A percentile compares a stretch with the other conserved stretches of the same genome.
These are phyloP conservation scores for Aspergillus sclerotialis DNA, from an alignment of 2,329 filamentous ascomycete species.

Conservation along the genomic window DNA sequence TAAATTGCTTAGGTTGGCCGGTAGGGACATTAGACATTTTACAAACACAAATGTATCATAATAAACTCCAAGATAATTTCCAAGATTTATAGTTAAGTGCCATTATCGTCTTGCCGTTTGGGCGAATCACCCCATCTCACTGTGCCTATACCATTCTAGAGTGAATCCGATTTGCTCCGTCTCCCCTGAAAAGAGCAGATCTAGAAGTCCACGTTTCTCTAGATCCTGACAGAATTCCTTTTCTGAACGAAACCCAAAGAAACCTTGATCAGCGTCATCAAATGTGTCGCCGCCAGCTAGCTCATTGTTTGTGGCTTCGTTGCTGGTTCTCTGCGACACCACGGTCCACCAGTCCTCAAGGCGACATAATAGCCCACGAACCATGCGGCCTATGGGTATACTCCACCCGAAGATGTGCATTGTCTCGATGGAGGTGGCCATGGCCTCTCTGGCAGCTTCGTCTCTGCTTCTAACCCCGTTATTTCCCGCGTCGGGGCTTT, in stretches of 20 bases:
- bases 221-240: conserved; percentile 17
- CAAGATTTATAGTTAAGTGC: too few species aligned
- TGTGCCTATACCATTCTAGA: conserved; percentile 14
- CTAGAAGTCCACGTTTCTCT: conserved; percentile 18
- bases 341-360: conserved; percentile 4
- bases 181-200: conserved; percentile 14
- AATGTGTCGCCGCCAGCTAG: conserved; percentile 2
- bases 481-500: conserved; percentile 7
- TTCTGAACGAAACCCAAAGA: conserved; percentile 7
- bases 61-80: too few species aligned
- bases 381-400: conserved; percentile 3
- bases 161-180: conserved; percentile 18
- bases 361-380: conserved; percentile 7
- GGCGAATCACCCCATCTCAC: too few species aligned
- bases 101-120: too few species aligned
- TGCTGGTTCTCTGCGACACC: conserved; percentile 3
- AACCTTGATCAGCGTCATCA: conserved; percentile 5
- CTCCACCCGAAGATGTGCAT: not conserved
- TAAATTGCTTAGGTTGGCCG: too few species aligned
- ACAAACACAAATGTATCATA: too few species aligned
- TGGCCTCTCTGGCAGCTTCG: not conserved
- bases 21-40: too few species aligned
- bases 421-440: not conserved
- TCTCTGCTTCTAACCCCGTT: conserved; percentile 1
- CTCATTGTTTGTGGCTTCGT: conserved; percentile 2